Conservation (phyloP, 2,329 filamentous ascomycete species). For the Purpureocillium lavendulum region DNA sequence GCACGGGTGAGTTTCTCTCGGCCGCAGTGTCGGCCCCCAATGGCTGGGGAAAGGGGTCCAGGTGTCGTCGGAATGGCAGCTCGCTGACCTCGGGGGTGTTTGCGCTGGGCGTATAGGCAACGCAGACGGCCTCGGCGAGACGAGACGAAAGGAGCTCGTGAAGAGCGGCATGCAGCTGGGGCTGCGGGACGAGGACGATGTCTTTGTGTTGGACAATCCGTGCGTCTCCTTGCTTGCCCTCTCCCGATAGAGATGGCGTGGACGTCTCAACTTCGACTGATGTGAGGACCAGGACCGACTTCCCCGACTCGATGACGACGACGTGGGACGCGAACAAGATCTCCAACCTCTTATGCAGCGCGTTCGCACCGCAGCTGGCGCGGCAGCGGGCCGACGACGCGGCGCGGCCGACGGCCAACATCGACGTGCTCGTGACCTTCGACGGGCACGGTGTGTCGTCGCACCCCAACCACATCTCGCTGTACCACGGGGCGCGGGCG, state of each 20-base stretch:
- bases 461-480: conserved; percentile 88
- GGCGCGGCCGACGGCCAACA: conserved; percentile 38
- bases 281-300: conserved; percentile 49
- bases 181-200: conserved; percentile 64
- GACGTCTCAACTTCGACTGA: too few relatives aligned
- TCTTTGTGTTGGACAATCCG: conserved; percentile 77
- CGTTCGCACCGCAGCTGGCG: conserved; percentile 62
- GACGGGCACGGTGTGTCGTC: conserved; percentile 73
- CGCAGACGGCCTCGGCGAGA: conserved; percentile 78
- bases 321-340: conserved; percentile 69
- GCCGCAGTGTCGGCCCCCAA: too few relatives aligned
- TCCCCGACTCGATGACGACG: conserved; percentile 82
- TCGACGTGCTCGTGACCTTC: conserved; percentile 86
- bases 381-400: conserved; percentile 20
- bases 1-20: conserved; percentile 50
- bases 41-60: too few relatives aligned
- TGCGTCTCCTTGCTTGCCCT: too few relatives aligned
- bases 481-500: conserved; percentile 70
- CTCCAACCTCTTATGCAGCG: conserved; percentile 57
- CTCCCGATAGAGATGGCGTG: too few relatives aligned
- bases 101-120: too few relatives aligned
- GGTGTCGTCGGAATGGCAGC: too few relatives aligned
- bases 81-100: too few relatives aligned
- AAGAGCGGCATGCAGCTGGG: conserved; percentile 74
- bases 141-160: conserved; percentile 73